These are phyloP conservation scores for Mucor piriformis DNA, from an alignment of 371 early-diverging fungal species.

Conservation along the genomic window DNA sequence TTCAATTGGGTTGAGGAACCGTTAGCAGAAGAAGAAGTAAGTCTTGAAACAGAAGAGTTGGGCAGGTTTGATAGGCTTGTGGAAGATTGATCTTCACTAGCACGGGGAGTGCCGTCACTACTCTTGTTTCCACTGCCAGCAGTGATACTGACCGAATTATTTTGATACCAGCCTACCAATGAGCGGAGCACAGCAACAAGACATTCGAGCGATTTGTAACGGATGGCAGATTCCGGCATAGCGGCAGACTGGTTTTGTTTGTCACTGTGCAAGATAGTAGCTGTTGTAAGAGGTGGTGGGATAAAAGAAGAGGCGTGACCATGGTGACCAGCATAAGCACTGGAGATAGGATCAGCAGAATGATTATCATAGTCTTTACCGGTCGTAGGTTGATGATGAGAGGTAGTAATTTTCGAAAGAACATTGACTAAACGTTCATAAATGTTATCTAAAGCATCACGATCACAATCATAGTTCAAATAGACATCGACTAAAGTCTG, in stretches of 20 bases:
- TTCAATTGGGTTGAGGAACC: conserved; percentile 53
- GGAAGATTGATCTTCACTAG: conserved; percentile 43
- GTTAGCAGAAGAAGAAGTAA: conserved; percentile 61
- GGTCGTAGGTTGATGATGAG: conserved; percentile 30
- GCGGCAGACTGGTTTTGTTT: conserved; percentile 43
- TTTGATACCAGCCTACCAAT: conserved; percentile 56
- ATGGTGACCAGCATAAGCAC: conserved; percentile 20
- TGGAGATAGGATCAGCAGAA: conserved; percentile 9
- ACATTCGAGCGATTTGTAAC: conserved; percentile 59
- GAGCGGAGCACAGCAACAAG: conserved; percentile 57
- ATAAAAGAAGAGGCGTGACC: conserved; percentile 36
- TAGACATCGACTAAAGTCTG: conserved; percentile 92
- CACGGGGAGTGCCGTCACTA: conserved; percentile 47
- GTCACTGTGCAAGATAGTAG: conserved; percentile 48
- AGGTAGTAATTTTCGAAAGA: conserved; percentile 56
- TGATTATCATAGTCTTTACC: conserved; percentile 43
- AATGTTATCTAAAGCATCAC: conserved; percentile 53
- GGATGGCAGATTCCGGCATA: conserved; percentile 50
- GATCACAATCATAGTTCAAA: conserved; percentile 94
- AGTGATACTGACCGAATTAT: conserved; percentile 51
- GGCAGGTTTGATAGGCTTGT: conserved; percentile 29
- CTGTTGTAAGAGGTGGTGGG: conserved; percentile 55
- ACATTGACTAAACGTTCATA: conserved; percentile 62
- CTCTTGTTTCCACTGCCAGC: conserved; percentile 22
- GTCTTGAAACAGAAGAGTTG: conserved; percentile 41